Evolutionary conservation across 2,329 filamentous ascomycete genomes (phyloP).

Genomic region (Allantophomopsis lycopodina): DNA sequence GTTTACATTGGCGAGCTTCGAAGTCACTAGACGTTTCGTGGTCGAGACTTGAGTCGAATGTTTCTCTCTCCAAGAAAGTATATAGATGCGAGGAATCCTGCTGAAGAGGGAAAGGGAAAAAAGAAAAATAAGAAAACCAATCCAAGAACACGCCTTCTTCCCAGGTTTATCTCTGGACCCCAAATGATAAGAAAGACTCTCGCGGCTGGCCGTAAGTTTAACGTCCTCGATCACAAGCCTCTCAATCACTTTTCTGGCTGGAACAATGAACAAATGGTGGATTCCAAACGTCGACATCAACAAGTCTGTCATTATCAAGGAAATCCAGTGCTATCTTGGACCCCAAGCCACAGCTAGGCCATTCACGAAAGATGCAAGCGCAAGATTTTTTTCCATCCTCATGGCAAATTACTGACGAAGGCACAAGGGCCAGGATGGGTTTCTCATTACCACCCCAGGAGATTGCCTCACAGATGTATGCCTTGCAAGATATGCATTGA

Average conservation of each 20-base stretch:
- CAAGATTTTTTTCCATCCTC: too few relatives aligned
- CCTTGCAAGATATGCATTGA: slow-evolving; percentile 1
- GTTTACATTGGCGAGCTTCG: background rate
- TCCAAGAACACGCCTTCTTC: too few relatives aligned
- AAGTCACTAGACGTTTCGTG: background rate
- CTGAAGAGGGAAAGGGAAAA: background rate
- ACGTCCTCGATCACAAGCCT: background rate
- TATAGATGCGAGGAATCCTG: background rate
- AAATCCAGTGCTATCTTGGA: slow-evolving; percentile 39
- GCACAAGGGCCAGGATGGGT: slow-evolving; percentile 39
- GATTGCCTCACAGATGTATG: slow-evolving; percentile 40
- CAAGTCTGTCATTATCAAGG: slow-evolving; percentile 38
- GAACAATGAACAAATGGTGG: slow-evolving; percentile 35
- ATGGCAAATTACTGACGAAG: background rate
- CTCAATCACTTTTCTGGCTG: background rate
- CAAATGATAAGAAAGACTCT: background rate
- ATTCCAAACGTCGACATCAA: slow-evolving; percentile 40
- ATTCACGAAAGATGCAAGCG: slow-evolving; percentile 36
- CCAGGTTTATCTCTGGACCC: background rate
- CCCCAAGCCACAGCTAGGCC: slow-evolving; percentile 38
- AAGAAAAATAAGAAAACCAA: too few relatives aligned
- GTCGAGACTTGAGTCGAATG: background rate
- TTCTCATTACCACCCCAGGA: slow-evolving; percentile 39
- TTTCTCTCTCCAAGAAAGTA: background rate
- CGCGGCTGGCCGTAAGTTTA: background rate